Evolutionary conservation across 2,329 filamentous ascomycete species (phyloP), one percentile per base, ranked within the genome.

Genomic region (Bretziella fagacearum): DNA sequence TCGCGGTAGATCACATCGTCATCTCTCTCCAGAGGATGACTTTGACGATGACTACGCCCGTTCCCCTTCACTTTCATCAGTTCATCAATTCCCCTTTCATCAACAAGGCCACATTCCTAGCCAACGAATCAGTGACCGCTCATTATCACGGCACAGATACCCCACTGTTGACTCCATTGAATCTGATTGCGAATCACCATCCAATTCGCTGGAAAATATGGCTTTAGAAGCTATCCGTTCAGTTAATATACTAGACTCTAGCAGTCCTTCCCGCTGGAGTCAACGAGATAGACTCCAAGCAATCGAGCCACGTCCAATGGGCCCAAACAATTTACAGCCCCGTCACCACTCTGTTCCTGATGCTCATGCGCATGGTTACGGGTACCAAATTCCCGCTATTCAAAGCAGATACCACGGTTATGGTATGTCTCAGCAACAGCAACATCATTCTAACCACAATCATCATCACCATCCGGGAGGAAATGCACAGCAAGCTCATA

Each of bases 11-110:
- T 43, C 25, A 17, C 40, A 43, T 15, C 25, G 40, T 18, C 25
- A n/a, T 13, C 40, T 18, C 8, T 43, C 25, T 10, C 40, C 25
- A 10, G 40, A 43, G n/a, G 26, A 30, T 13, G 40, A 43, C n/a
- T 20, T 17, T 29, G 40, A 43, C 15, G 40, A 43, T 30, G 40
- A 43, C 26, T 43, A 43, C 20, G 40, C 40, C 20, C 26, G 40
- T 17, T 43, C 40, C 4, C 40, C 40, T 11, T 43, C 40, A 18
- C 22, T 43, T 10, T 43, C 40, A 15, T 43, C 40, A 30, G 40
- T 43, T n/a, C 13, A 30, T 17, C 40, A 43, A 17, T 43, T 43
- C 20, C 27, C 40, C 6, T 43, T 43, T 20, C 40, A 43, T 15
- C 40, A 43, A 30, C 40, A 15, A 7, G 32, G 27, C 17, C 15